Base-by-base conservation (phyloP, 108 stramenopile genomes). In the Pseudonitzschia delicatissima region DNA sequence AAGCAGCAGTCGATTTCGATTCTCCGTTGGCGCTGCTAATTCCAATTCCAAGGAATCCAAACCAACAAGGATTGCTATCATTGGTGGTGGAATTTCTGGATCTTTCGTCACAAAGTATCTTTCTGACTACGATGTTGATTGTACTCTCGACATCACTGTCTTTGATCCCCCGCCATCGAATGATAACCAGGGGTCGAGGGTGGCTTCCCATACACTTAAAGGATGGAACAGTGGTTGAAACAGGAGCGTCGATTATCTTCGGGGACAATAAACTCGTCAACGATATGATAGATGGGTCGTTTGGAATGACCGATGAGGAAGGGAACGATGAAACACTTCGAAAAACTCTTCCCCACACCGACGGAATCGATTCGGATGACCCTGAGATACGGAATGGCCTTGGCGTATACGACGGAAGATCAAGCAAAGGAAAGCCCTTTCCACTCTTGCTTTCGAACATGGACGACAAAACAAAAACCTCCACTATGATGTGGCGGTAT, bases 61-160 rank as follows among this genome's bases (percentile, higher is more conserved):
- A 59, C 33, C 72, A 15, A 47, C 1, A 33, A 23, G 69, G 44
- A 73, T 88, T 52, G 87, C 84, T 25, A 69, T 88, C 15, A 86
- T 88, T 18, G 87, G 87, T 40, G 85, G 83, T 18, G 87, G 87
- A 3, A 78, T 92, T 21, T 70, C 78, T 17, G 91, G 91, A 7
- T 77, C 74, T 13, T 92, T 92, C 62, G 64, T 72, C 0, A 53
- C 85, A 2, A 84, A 82, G 57, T 92, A 92, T 53, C 72, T 92
- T n/a, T 42, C 77, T 1, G 86, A 89, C n/a, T 88, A 81, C 52
- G 90, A 92, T 59, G 17, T 34, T 8, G 23, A 78, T 27, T 92
- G 90, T 63, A 55, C 49, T 12, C 18, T 88, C 23, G 78, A 87
- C 23, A 80, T 92, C 45, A 74, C 69, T 27, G 74, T 92, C 0